Base-by-base conservation (phyloP, 352 stramenopile genomes). In the Stephanocyclus meneghinianus region DNA sequence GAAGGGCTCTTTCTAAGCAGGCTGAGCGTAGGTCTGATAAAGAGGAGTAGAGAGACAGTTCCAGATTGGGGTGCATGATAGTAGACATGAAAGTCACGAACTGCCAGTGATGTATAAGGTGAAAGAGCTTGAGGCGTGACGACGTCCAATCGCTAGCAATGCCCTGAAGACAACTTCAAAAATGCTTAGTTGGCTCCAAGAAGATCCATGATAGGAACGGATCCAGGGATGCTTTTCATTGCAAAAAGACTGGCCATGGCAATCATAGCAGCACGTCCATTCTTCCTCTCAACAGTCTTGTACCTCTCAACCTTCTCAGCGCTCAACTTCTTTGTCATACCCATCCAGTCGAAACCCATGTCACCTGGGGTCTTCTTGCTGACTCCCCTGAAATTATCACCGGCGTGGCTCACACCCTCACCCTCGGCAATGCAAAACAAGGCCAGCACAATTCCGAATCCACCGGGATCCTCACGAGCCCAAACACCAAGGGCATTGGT, bases 241-340 rank as follows among this genome's bases (percentile, higher is more conserved):
- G 89, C 83, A 67, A 93, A 92, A 51, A 93, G 84, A 75, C 75
- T 88, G 18, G 89, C 89, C 89, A 93, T 93, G 32, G 89, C 89
- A 70, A 93, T 93, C 89, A 93, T 93, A 30, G 89, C 88, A 68
- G 87, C 87, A 71, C 88, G 75, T 84, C 88, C 88, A 71, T 93
- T 92, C 80, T 84, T 87, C 30, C 87, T 82, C 70, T 93, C 89
- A 50, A 91, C 87, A 76, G 80, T 80, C 79, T 91, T 89, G 82
- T 91, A 92, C 60, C 82, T 83, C 11, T 50, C 76, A 15, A 78
- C 48, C 62, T 87, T 86, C 51, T 91, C 83, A 15, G 71, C 60
- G 37, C 74, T 85, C 45, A 89, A 51, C 63, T 88, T 91, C n/a
- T 77, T 84, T 44, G 83, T 90, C 35, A 93, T 74, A 47, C 89